Evolutionary conservation across 176 grass and related monocot species (phyloP).

Genomic region (Musa schizocarpa): DNA sequence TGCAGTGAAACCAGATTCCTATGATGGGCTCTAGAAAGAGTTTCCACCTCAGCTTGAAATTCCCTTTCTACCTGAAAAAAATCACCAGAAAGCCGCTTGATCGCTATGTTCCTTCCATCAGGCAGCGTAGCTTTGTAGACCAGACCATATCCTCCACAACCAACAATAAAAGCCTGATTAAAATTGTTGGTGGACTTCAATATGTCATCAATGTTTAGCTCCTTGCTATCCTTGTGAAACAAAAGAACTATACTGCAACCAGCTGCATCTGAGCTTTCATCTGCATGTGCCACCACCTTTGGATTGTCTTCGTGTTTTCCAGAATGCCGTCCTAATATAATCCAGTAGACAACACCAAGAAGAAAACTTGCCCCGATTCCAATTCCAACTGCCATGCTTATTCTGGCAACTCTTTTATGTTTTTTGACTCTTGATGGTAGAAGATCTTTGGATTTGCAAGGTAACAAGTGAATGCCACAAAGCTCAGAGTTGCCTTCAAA

Average conservation of each 20-base stretch:
- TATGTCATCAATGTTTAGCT: slow-evolving; percentile 65
- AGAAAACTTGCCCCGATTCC: slow-evolving; percentile 37
- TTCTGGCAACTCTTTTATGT: slow-evolving; percentile 32
- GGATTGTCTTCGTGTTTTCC: slow-evolving; percentile 53
- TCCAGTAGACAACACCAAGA: slow-evolving; percentile 32
- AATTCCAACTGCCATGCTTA: slow-evolving; percentile 42
- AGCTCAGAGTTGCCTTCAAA: slow-evolving; percentile 6
- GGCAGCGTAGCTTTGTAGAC: slow-evolving; percentile 80
- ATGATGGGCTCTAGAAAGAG: slow-evolving; percentile 77
- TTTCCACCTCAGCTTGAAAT: slow-evolving; percentile 86
- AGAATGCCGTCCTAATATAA: slow-evolving; percentile 36
- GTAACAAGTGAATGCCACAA: not conserved
- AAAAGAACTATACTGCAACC: slow-evolving; percentile 62
- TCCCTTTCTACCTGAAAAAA: slow-evolving; percentile 89
- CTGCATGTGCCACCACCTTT: slow-evolving; percentile 71
- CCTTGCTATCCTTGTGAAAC: slow-evolving; percentile 71
- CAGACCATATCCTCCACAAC: slow-evolving; percentile 85
- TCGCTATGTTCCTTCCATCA: slow-evolving; percentile 57
- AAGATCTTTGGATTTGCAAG: not conserved
- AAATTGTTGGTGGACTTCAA: slow-evolving; percentile 89
- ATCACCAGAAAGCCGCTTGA: slow-evolving; percentile 85
- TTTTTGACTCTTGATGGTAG: not conserved
- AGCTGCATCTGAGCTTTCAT: slow-evolving; percentile 52
- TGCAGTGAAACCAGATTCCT: slow-evolving; percentile 75
- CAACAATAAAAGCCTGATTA: slow-evolving; percentile 70